A percentile compares a stretch with the other conserved stretches of the same genome.
These are phyloP conservation scores for Ambrosia hybrid DNA, from an alignment of 140 eudicot genomes.

Conservation along the genomic window DNA sequence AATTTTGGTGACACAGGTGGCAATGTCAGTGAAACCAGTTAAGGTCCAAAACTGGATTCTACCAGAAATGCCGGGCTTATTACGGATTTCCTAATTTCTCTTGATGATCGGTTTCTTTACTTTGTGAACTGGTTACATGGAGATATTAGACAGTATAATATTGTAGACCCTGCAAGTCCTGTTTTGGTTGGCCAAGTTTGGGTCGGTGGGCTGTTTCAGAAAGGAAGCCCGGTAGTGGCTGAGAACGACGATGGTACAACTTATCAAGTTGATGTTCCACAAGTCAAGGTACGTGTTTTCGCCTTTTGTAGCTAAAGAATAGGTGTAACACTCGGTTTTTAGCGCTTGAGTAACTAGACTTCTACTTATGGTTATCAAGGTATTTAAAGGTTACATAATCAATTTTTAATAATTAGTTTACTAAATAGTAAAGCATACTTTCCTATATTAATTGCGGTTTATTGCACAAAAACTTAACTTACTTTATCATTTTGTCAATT, in stretches of 20 bases:
- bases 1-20: slow-evolving; percentile 42
- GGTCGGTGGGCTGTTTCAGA: no score
- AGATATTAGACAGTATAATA: no score
- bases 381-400: background rate
- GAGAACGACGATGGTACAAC: slow-evolving; percentile 83
- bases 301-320: no score
- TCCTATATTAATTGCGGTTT: background rate
- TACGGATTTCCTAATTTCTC: no score
- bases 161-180: no score
- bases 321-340: no score
- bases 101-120: no score
- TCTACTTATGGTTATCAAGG: background rate
- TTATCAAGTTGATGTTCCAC: slow-evolving; percentile 80
- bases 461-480: background rate
- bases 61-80: slow-evolving; percentile 66
- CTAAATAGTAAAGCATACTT: no score
- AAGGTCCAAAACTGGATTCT: slow-evolving; percentile 95
- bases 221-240: slow-evolving; percentile 43
- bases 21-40: slow-evolving; percentile 63
- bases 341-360: background rate
- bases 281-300: slow-evolving; percentile 56
- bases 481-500: no score
- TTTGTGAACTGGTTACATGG: no score
- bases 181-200: no score
- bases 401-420: no score